Evolutionary conservation across 306 rosid genomes (phyloP), one percentile per base, ranked within the genome.

Genomic region (Cyamopsis tetragonoloba): DNA sequence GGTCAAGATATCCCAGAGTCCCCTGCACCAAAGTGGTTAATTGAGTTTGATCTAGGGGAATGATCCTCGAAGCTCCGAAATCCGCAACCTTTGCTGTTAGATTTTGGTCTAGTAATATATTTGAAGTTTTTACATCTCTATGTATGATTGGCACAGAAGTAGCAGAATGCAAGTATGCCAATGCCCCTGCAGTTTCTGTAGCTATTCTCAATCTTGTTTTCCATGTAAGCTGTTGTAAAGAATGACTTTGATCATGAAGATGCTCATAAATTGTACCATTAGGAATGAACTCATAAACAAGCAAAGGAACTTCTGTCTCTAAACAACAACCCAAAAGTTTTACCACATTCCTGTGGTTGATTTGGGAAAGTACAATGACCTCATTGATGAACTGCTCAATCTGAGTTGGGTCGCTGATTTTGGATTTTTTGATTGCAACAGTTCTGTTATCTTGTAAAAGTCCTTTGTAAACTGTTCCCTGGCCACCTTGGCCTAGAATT

Each of bases 261-360:
- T 75, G 73, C 12, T 80, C 73, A 4, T 1, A 72, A 0, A 85
- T 58, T 3, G 84, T 77, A 0, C 82, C 85, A 0, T 80, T 75
- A 6, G 70, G 64, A 39, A 75, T 34, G 31, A 71, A 86, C 48
- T 86, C 88, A 54, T 80, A 86, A 31, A 86, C 91, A 59, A 86
- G 87, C n/a, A 80, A 63, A 2, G 88, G 91, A 1, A 83, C 80
- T 78, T 86, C 53, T 0, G 86, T 83, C 46, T 86, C 86, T 5
- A 83, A 55, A 44, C 86, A 85, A 42, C 88, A 86, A 4, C 86
- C 88, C 2, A 82, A 74, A 15, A 85, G 76, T 19, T 35, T 71
- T 1, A 80, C 87, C 48, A 77, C 83, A 53, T 83, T 77, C 1
- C 77, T 72, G 0, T 80, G 81, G 54, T 66, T 80, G 44, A 80